Base-by-base conservation (phyloP, 345 rosid species). In the Gossypium thurberi region DNA sequence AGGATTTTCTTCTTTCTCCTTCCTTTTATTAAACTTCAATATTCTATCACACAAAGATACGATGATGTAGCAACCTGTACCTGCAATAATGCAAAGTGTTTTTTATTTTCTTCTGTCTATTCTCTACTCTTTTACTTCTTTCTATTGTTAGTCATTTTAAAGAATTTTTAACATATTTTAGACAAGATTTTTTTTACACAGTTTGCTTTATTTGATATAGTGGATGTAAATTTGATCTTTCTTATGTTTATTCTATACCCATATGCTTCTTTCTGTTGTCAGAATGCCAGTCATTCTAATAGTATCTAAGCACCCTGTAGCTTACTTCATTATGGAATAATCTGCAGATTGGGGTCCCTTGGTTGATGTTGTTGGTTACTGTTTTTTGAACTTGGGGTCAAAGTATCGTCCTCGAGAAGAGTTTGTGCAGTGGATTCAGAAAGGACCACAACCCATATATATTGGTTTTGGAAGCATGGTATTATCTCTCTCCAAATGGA, bases 401-500 rank as follows among this genome's bases (percentile, higher is more conserved):
- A 91, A 87, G 80, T 91, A 95, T 84, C 83, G 88, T 79, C 93
- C 93, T 50, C 83, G 58, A 68, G 88, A 86, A 81, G 87, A 87
- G 78, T 89, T 95, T 83, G 68, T 60, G 58, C 77, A 78, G 55
- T 95, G 99, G 99, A 87, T 92, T 78, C 70, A 78, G 70, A 89
- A 79, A 75, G 99, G 99, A 81, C 66, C 87, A 21, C 85, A 83
- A 42, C 99, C 99, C 23, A 78, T 92, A 74, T 95, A 95, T 85
- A 85, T 95, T 66, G 98, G 99, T 62, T 95, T 95, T 77, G 99
- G 99, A 61, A 95, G 99, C 91, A 95, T 95, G 99, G 99, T 92
- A 89, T 75, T 86, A 50, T 65, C 17, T 74, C 63, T 58, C 52
- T 66, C 18, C 73, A 23, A 43, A 15, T 26, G 4, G 23, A 50